Conservation (phyloP, 2,329 filamentous ascomycete genomes). For the Acephala macrosclerotiorum region DNA sequence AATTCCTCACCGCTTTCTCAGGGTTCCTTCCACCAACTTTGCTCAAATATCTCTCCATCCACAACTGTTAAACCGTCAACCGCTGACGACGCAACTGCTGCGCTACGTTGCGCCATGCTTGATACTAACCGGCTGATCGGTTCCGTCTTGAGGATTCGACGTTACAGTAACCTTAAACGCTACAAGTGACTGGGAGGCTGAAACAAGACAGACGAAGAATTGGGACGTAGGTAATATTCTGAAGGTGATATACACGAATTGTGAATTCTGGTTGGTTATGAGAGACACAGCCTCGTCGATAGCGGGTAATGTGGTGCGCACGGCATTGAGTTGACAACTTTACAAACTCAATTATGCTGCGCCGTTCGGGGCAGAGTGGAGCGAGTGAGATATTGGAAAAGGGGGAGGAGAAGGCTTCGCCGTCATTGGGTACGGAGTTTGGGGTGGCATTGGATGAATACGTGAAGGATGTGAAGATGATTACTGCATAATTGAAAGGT, state of each 20-base stretch:
- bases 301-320: slow-evolving; percentile 2
- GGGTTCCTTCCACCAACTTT: not conserved
- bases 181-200: not conserved
- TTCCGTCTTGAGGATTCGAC: not conserved
- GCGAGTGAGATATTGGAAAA: not conserved
- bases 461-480: slow-evolving; percentile 8
- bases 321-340: not conserved
- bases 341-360: not conserved
- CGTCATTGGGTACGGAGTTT: not conserved
- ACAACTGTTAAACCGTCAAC: not conserved
- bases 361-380: not conserved
- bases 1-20: slow-evolving; percentile 3
- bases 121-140: not conserved
- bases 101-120: slow-evolving; percentile 1
- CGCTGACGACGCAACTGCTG: not conserved
- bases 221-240: not conserved
- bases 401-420: not conserved
- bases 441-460: not conserved
- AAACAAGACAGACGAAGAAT: slow-evolving; percentile 7
- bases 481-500: not conserved
- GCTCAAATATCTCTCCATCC: not conserved
- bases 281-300: not conserved
- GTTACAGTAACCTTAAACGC: slow-evolving; percentile 8
- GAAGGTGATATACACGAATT: slow-evolving; percentile 4
- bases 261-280: not conserved